Conservation (phyloP, 306 rosid genomes). For the Vicia sativa region DNA sequence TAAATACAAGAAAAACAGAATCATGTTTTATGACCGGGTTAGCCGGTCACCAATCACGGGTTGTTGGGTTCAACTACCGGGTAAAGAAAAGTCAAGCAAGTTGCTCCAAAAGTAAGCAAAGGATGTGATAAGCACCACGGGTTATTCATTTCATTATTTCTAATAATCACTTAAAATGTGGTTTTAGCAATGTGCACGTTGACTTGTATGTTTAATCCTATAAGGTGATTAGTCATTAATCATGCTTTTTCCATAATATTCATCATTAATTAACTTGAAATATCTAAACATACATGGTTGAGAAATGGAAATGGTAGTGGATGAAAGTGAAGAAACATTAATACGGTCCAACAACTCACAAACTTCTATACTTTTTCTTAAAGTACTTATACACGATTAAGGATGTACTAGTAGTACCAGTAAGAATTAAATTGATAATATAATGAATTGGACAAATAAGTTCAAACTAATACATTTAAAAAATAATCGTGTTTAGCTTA, state of each 20-base stretch:
- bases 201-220: constrained; percentile 1
- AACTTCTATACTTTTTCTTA: no score
- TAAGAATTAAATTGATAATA: no score
- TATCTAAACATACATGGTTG: not conserved
- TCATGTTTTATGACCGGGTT: constrained; percentile 35
- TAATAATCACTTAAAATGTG: constrained; percentile 8
- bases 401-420: no score
- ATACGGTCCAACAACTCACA: no score
- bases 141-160: not conserved
- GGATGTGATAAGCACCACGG: not conserved
- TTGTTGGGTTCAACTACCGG: constrained; percentile 53
- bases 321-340: not conserved
- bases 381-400: no score
- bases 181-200: constrained; percentile 8
- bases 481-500: no score
- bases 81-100: constrained; percentile 24
- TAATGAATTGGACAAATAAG: no score
- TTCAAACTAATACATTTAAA: no score
- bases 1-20: not conserved
- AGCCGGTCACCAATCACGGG: constrained; percentile 62
- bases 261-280: constrained; percentile 26
- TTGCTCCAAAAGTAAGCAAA: constrained; percentile 19
- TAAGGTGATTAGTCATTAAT: not conserved
- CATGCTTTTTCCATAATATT: constrained; percentile 3
- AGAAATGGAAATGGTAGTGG: not conserved